These are phyloP conservation scores for bread wheat (Triticum aestivum) DNA, from an alignment of 176 grass and related monocot species.

Conservation along the genomic window IWGSC_CS_RefSeq_v2.1 NC_057795.1:384999353-384999852, in stretches of 20 bases:
- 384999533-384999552: background rate
- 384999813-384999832: slow-evolving; percentile 63
- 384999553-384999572: background rate
- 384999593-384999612: slow-evolving; percentile 69
- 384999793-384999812: slow-evolving; percentile 84
- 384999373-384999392: background rate
- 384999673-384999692: slow-evolving; percentile 80
- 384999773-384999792: slow-evolving; percentile 80
- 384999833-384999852: slow-evolving; percentile 63
- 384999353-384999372: background rate
- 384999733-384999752: slow-evolving; percentile 79
- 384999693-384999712: slow-evolving; percentile 72
- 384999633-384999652: slow-evolving; percentile 64
- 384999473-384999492: slow-evolving; percentile 71
- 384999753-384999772: slow-evolving; percentile 60
- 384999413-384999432: background rate
- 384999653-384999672: slow-evolving; percentile 57
- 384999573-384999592: background rate
- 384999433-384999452: slow-evolving; percentile 25
- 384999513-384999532: background rate
- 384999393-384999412: slow-evolving; percentile 62
- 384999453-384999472: slow-evolving; percentile 69
- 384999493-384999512: slow-evolving; percentile 60
- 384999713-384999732: slow-evolving; percentile 60
- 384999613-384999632: slow-evolving; percentile 73